Base-by-base conservation (phyloP, 176 grass and related monocot genomes). In the Ampelocalamus luodianensis region DNA sequence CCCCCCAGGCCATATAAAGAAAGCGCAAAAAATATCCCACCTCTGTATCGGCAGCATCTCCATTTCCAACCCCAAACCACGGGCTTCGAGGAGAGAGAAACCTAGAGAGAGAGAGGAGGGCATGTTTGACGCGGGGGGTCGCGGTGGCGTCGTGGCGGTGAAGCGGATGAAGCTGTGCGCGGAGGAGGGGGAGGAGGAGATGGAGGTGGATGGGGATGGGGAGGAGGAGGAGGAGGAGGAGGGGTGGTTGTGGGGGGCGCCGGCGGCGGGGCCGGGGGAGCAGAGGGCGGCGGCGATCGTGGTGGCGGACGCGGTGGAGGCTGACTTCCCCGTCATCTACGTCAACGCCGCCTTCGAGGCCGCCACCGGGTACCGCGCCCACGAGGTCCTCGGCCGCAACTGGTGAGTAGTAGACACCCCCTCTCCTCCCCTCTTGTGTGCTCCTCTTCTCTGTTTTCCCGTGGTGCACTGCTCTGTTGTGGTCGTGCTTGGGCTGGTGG, bases 321-420 rank as follows among this genome's bases (percentile, higher is more conserved):
- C 84, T 0, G 96, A 99, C 65, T 96, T 83, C 81, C 93, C 96
- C 26, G 71, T 99, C 64, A 99, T 99, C 73, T 99, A 99, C 87
- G 96, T 99, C 83, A 99, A 99, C 88, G 84, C 96, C 20, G 96
- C 92, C 22, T 99, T 99, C 44, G 96, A 99, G 88, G 85, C 81
- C 42, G 85, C 96, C 26, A 99, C 96, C 18, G 96, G 96, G 44
- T 99, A 99, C 91, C 91, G 91, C 76, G 96, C 96, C 54, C 77
- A 99, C 68, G 96, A 99, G 86, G 96, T 94, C 53, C 90, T 99
- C 60, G 96, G 96, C n/a, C 90, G 93, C 38, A 99, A 99, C 82
- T 99, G 96, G 96, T 99, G 32, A 87, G 82, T 38, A 29, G 37
- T 69, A 7, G 17, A 9, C 5, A 3, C 50, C 44, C 8, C 4